Evolutionary conservation across 176 grass and related monocot species (phyloP), one percentile per base, ranked within the genome.

Genomic region (Bromus sterilis): DNA sequence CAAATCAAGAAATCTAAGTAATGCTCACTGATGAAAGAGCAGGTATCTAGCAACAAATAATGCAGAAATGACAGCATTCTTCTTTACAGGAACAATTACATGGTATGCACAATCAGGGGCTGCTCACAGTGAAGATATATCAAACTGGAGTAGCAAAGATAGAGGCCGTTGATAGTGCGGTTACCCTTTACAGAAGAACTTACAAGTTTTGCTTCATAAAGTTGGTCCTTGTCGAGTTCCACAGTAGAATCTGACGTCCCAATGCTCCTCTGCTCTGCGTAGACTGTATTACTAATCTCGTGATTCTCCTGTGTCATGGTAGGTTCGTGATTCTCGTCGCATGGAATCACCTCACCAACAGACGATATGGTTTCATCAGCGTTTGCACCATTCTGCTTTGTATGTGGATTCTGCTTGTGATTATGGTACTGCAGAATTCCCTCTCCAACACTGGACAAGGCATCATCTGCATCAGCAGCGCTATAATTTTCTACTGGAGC

Each of bases 161-260:
- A 20, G 35, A 31, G 81, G 43, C 18, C 16, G 42, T 7, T 59
- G 71, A 61, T 25, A 26, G 2, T 63, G 10, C 6, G 61, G 34
- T 48, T 58, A 80, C 3, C 36, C 66, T 72, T 7, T 8, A 30
- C 16, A 21, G 13, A 81, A 78, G 26, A 32, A 98, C 88, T 95
- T 93, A 99, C 91, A 25, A 95, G 88, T 37, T 89, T 88, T 66
- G 81, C 73, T 87, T 90, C 93, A 69, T 81, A 78, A 57, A 51
- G 51, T 59, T 65, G 84, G 31, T 85, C 84, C 65, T 86, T 91
- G 53, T 88, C 86, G 44, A 83, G 80, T 76, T 92, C 90, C 41
- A 89, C 56, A 3, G 86, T 89, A 43, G 86, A 92, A 53, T 98
- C 92, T 29, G 86, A 87, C 64, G 82, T 77, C 28, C 43, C 85